Evolutionary conservation across 192 early-diverging fungal species (phyloP), one percentile per base, ranked within the genome.

Genomic region (Coemansia sp.): DNA sequence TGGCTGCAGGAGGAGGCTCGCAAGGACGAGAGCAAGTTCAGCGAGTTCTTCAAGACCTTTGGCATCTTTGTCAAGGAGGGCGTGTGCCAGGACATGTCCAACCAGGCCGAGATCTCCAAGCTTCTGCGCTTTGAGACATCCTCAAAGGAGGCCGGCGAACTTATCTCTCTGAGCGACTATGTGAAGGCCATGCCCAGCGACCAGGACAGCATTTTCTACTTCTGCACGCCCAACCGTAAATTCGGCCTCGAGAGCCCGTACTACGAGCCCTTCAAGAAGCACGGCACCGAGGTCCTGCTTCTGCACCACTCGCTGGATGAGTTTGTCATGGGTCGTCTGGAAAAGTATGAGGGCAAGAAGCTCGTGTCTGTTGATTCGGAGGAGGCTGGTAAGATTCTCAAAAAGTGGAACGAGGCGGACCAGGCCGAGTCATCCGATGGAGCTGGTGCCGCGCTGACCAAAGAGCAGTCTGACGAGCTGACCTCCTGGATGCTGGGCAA

Each of bases 171-270:
- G 17, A 81, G 80, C 53, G 82, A 83, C 34, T 99, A 99, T 59
- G 79, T 95, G 30, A 71, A 72, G 26, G 80, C 89, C 46, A 97
- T 97, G 92, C 90, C 91, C 72, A 81, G 81, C 43, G 85, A 82
- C 32, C 97, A 99, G 76, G 86, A 89, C 49, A 78, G 87, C 50
- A 94, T 99, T 45, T 97, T 87, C 60, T 94, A 85, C 60, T 59
- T 92, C 23, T 87, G 92, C 41, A 93, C 91, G 23, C 61, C 74
- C 29, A 78, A 67, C 39, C 66, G 88, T 10, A 74, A 87, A 20
- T 79, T 87, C 45, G 81, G 89, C 34, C 61, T 82, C 50, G 80
- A 85, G 41, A 90, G 88, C 29, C 97, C 97, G n/a, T 92, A 94
- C 71, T 82, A 93, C 25, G 97, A 95, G 72, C 82, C 85, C 19